These are phyloP conservation scores for Leptodontidium sp. DNA, from an alignment of 2,329 filamentous ascomycete species.

Conservation along the genomic window DNA sequence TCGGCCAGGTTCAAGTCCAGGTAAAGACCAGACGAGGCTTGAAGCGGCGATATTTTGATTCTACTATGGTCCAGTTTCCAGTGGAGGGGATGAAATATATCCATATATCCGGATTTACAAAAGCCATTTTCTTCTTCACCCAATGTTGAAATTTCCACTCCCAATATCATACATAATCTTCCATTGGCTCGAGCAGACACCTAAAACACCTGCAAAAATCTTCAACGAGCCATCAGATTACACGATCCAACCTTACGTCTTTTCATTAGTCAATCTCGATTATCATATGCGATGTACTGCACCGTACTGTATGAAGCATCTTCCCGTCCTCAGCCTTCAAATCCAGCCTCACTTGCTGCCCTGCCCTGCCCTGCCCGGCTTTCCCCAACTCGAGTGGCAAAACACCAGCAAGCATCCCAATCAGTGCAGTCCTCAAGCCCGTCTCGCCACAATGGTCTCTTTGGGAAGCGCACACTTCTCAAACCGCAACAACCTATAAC, in stretches of 20 bases:
- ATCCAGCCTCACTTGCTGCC: too few relatives aligned
- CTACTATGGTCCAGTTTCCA: too few relatives aligned
- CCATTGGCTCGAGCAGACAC: neutral
- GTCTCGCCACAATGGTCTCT: constrained; percentile 3
- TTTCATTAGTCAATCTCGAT: neutral
- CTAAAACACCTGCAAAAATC: neutral
- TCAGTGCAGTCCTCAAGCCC: neutral
- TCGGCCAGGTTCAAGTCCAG: neutral
- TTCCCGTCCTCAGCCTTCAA: neutral
- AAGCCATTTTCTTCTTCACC: too few relatives aligned
- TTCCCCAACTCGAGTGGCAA: neutral
- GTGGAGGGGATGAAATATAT: too few relatives aligned
- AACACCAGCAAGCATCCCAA: neutral
- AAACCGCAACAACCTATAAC: constrained; percentile 6
- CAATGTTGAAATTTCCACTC: too few relatives aligned
- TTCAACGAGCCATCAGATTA: neutral
- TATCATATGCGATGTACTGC: neutral
- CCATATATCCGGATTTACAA: too few relatives aligned
- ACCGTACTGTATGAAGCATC: too few relatives aligned
- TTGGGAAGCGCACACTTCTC: neutral
- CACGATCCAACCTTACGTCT: neutral
- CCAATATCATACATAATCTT: neutral
- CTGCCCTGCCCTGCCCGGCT: too few relatives aligned
- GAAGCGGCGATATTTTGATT: too few relatives aligned
- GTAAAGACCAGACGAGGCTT: neutral